Evolutionary conservation across 257 asterid species (phyloP).

Genomic region (Forsythia suspensa): DNA sequence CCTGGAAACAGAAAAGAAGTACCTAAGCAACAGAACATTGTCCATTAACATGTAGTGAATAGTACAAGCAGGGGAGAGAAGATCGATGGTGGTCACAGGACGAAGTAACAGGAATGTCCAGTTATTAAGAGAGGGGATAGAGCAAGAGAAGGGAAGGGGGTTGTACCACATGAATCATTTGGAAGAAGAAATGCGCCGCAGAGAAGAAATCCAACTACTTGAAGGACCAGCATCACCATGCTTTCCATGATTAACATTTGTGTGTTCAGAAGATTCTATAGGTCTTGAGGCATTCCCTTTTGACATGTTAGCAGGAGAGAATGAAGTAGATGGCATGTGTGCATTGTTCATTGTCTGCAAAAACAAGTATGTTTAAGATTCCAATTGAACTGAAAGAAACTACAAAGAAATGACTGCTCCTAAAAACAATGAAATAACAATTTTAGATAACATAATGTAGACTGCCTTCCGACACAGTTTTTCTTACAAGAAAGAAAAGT

Average conservation of each 20-base stretch:
- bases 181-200: conserved; percentile 87
- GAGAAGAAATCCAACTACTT: conserved; percentile 88
- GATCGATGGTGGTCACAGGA: background rate
- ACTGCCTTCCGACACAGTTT: background rate
- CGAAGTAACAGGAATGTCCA: conserved; percentile 12
- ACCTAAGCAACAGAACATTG: background rate
- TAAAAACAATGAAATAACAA: conserved; percentile 15
- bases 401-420: background rate
- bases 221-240: conserved; percentile 70
- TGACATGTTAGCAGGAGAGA: conserved; percentile 57
- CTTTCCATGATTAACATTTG: conserved; percentile 58
- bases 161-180: conserved; percentile 53
- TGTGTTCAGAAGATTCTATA: conserved; percentile 51
- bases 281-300: conserved; percentile 63
- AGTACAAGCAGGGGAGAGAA: background rate
- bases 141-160: background rate
- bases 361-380: conserved; percentile 11
- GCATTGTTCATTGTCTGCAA: conserved; percentile 57
- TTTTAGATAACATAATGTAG: background rate
- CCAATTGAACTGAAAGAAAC: conserved; percentile 9
- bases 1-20: conserved; percentile 13
- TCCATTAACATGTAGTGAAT: background rate
- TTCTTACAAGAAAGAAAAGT: conserved; percentile 2
- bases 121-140: background rate
- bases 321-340: conserved; percentile 63